Percentiles rank a stretch among this genome's conserved stretches.
These are phyloP conservation scores for Sarcomyxa edulis DNA, from an alignment of 768 basidiomycete genomes.

Conservation along the genomic window DNA sequence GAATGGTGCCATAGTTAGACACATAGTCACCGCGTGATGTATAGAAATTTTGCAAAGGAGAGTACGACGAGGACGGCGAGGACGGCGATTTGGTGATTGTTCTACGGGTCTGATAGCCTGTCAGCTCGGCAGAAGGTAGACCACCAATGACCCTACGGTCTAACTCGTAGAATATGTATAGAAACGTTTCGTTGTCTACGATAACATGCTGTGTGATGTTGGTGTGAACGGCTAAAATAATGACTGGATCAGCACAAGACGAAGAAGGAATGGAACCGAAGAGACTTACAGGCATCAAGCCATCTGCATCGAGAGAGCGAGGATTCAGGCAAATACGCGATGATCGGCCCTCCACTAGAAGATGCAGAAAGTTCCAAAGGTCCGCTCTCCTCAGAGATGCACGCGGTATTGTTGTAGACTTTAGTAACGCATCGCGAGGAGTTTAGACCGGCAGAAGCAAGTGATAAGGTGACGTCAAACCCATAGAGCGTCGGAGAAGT, in stretches of 20 bases:
- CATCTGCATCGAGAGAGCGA: constrained; percentile 61
- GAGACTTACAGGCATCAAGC: constrained; percentile 58
- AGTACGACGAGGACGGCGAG: constrained; percentile 1
- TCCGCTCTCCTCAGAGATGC: constrained; percentile 48
- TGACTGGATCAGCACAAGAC: constrained; percentile 23
- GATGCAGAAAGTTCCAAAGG: constrained; percentile 36
- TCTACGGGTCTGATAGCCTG: constrained; percentile 42
- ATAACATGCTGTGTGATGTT: constrained; percentile 67
- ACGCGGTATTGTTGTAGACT: constrained; percentile 45
- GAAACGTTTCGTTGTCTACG: constrained; percentile 56
- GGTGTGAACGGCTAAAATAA: constrained; percentile 42
- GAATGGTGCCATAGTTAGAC: too few species aligned
- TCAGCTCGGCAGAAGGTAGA: constrained; percentile 57
- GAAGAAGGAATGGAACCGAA: constrained; percentile 7
- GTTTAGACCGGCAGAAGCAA: constrained; percentile 48
- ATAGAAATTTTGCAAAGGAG: too few species aligned
- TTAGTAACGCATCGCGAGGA: constrained; percentile 61
- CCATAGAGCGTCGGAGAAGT: constrained; percentile 57
- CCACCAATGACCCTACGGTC: constrained; percentile 47
- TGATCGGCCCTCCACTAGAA: constrained; percentile 34
- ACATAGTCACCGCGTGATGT: too few species aligned
- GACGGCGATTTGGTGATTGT: constrained; percentile 1
- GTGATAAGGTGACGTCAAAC: constrained; percentile 51
- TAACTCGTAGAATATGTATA: constrained; percentile 64
- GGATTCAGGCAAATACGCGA: constrained; percentile 63